Conservation (phyloP, 2,329 filamentous ascomycete genomes). For the Epichloe brachyelytri region DNA sequence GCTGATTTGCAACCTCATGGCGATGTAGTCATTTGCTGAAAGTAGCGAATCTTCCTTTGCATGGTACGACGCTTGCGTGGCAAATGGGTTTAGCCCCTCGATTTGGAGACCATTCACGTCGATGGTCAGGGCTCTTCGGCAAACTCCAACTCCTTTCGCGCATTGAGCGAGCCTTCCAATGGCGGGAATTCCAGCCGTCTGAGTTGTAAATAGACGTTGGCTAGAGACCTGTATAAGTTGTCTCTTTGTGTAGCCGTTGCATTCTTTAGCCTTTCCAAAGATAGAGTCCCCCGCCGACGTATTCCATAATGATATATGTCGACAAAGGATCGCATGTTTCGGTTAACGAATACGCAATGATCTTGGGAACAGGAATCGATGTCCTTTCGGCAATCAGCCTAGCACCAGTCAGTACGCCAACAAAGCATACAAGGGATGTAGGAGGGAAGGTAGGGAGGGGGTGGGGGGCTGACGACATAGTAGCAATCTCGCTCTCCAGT, state of each 20-base stretch:
- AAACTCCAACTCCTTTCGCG: conserved; percentile 1
- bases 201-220: conserved; percentile 9
- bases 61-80: conserved; percentile 4
- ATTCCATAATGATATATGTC: conserved; percentile 7
- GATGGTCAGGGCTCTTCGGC: conserved; percentile 2
- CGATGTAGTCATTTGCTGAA: conserved; percentile 6
- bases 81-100: conserved; percentile 5
- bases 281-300: not conserved
- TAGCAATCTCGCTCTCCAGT: conserved; percentile 3
- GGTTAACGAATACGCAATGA: not conserved
- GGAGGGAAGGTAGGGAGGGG: too few relatives aligned
- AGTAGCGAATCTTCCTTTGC: not conserved
- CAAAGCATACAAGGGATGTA: too few relatives aligned
- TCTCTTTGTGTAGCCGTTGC: conserved; percentile 1
- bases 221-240: conserved; percentile 6
- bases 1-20: conserved; percentile 6
- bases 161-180: conserved; percentile 4
- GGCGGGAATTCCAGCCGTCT: conserved; percentile 6
- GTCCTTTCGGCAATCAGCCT: too few relatives aligned
- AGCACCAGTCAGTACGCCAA: too few relatives aligned
- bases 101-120: conserved; percentile 7
- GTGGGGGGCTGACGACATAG: not conserved
- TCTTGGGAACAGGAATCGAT: not conserved
- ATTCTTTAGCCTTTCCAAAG: conserved; percentile 2
- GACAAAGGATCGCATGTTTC: not conserved